A percentile compares a stretch with the other conserved stretches of the same genome.
Evolutionary conservation across 371 early-diverging fungal genomes (phyloP).

Genomic region (Fennellomyces sp.): DNA sequence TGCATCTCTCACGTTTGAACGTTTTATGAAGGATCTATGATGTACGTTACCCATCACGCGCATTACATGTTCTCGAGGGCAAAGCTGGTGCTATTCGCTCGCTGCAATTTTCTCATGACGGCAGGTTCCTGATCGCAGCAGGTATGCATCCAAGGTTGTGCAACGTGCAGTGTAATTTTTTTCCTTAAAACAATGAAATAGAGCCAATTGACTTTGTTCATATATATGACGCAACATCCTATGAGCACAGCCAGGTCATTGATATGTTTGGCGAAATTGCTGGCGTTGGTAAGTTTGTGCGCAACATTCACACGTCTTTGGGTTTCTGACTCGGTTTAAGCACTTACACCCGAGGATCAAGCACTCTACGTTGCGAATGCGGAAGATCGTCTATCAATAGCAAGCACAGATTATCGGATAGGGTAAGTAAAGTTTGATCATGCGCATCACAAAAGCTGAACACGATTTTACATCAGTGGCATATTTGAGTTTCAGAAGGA

Average conservation of each 20-base stretch:
- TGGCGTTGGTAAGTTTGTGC: conserved; percentile 65
- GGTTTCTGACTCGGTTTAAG: conserved; percentile 3
- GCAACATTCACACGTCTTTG: too few species aligned
- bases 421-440: too few species aligned
- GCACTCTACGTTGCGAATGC: conserved; percentile 63
- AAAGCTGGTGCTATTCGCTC: conserved; percentile 80
- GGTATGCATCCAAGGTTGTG: conserved; percentile 39
- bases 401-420: conserved; percentile 46
- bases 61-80: conserved; percentile 64
- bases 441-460: too few species aligned
- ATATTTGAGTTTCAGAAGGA: conserved; percentile 32
- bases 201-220: conserved; percentile 83
- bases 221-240: conserved; percentile 59
- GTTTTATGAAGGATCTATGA: conserved; percentile 85
- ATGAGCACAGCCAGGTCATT: conserved; percentile 64
- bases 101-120: conserved; percentile 73
- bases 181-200: conserved; percentile 1
- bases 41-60: conserved; percentile 59
- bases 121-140: conserved; percentile 70
- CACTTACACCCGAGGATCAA: conserved; percentile 58
- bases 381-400: conserved; percentile 55
- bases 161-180: neutral
- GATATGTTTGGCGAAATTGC: conserved; percentile 87
- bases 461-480: conserved; percentile 5
- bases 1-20: too few species aligned